Percentiles rank a stretch among this genome's conserved stretches.
Conservation (phyloP, 768 basidiomycete genomes). For the Leucogyrophana mollusca region DNA sequence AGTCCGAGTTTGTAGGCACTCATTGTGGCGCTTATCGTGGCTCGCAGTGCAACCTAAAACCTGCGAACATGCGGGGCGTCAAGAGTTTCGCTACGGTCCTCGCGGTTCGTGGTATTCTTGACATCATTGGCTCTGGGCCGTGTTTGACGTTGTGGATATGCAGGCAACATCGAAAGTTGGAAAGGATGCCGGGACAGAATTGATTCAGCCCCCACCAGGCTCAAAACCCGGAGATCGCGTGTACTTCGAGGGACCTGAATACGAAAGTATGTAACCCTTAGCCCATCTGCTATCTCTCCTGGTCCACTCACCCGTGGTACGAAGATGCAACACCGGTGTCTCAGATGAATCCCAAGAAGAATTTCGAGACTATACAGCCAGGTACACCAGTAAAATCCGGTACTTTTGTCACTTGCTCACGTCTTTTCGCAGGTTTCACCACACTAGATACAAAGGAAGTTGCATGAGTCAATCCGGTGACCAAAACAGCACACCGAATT, state of each 20-base stretch:
- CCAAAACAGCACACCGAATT: slow-evolving; percentile 79
- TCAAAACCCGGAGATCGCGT: slow-evolving; percentile 90
- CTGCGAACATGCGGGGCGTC: slow-evolving; percentile 94
- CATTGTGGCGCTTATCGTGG: slow-evolving; percentile 1
- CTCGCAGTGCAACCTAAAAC: slow-evolving; percentile 88
- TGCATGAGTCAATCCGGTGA: slow-evolving; percentile 87
- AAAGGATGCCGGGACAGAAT: slow-evolving; percentile 86
- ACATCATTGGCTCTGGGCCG: background rate
- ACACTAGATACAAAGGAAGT: slow-evolving; percentile 87
- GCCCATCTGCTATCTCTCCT: background rate
- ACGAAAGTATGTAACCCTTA: slow-evolving; percentile 56
- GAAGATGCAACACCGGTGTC: slow-evolving; percentile 65
- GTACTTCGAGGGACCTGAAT: slow-evolving; percentile 91
- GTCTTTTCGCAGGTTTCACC: slow-evolving; percentile 62
- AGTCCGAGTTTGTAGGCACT: slow-evolving; percentile 17
- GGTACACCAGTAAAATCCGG: slow-evolving; percentile 40
- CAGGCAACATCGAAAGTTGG: slow-evolving; percentile 91
- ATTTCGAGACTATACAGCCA: slow-evolving; percentile 96
- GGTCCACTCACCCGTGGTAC: background rate
- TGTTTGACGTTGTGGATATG: slow-evolving; percentile 5
- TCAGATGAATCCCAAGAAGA: slow-evolving; percentile 97
- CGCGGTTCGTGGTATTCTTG: slow-evolving; percentile 50
- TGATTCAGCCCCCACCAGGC: slow-evolving; percentile 83
- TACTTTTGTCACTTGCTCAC: slow-evolving; percentile 4
- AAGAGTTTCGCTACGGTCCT: slow-evolving; percentile 99